These are phyloP conservation scores for Silene latifolia DNA, from an alignment of 148 eudicot species.

Conservation along the genomic window DNA sequence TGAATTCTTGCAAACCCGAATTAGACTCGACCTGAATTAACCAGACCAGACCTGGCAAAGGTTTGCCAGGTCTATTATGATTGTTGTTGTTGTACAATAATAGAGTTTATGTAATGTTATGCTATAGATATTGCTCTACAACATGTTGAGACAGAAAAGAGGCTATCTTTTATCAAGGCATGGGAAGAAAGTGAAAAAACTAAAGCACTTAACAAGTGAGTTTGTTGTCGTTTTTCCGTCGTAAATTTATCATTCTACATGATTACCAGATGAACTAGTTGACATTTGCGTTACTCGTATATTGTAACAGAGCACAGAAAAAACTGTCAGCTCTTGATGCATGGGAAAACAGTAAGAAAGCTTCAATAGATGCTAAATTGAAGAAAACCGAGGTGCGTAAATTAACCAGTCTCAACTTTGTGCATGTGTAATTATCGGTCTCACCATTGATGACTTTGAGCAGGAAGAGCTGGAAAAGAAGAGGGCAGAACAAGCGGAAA, in stretches of 20 bases:
- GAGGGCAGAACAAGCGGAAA: slow-evolving; percentile 79
- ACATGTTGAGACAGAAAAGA: slow-evolving; percentile 63
- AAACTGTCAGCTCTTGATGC: slow-evolving; percentile 48
- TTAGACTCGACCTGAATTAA: too few species aligned
- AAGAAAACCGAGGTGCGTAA: slow-evolving; percentile 52
- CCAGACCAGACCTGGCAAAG: too few species aligned
- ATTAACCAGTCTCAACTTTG: neutral
- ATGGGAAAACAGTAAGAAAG: slow-evolving; percentile 77
- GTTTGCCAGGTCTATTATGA: too few species aligned
- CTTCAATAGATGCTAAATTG: slow-evolving; percentile 54
- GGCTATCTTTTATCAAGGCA: slow-evolving; percentile 77
- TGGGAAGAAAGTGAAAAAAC: slow-evolving; percentile 90
- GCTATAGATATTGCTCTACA: slow-evolving; percentile 62
- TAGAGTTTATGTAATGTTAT: too few species aligned
- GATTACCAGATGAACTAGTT: neutral
- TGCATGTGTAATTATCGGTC: neutral
- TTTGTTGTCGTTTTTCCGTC: neutral
- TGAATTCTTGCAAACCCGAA: too few species aligned
- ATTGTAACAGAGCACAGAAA: slow-evolving; percentile 57
- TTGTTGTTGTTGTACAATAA: too few species aligned
- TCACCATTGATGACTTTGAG: slow-evolving; percentile 1
- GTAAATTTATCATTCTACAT: neutral
- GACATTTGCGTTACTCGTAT: neutral
- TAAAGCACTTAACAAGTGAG: slow-evolving; percentile 40
- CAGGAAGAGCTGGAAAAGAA: slow-evolving; percentile 78